These are phyloP conservation scores for Hortiboletus flavorubellus DNA, from an alignment of 768 basidiomycete species.

Conservation along the genomic window DNA sequence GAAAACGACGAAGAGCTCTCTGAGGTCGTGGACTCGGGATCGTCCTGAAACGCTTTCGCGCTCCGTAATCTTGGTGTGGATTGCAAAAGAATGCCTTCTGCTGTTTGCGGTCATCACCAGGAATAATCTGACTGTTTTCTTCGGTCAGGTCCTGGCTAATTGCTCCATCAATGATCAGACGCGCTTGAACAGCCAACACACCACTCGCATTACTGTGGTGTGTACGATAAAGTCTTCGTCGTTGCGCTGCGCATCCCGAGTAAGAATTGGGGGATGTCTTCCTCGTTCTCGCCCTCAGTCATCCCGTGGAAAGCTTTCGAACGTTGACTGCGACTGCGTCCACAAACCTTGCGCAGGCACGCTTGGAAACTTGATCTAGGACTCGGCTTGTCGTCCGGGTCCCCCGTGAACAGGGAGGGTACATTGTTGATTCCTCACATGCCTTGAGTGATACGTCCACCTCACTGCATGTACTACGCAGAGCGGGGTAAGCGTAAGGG, in stretches of 20 bases:
- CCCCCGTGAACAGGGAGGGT: slow-evolving; percentile 42
- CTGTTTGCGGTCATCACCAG: slow-evolving; percentile 43
- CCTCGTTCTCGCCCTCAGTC: slow-evolving; percentile 26
- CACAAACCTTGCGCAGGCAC: slow-evolving; percentile 31
- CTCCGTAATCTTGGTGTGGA: slow-evolving; percentile 52
- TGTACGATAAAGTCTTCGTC: slow-evolving; percentile 56
- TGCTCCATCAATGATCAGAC: slow-evolving; percentile 2
- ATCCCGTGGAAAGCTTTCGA: slow-evolving; percentile 9
- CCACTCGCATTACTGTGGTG: slow-evolving; percentile 45
- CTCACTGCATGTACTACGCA: background rate
- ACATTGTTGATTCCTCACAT: slow-evolving; percentile 23
- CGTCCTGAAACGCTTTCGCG: slow-evolving; percentile 28
- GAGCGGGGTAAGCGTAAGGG: slow-evolving; percentile 33
- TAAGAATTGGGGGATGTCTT: slow-evolving; percentile 17
- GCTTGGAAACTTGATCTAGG: slow-evolving; percentile 30
- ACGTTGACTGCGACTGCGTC: slow-evolving; percentile 14
- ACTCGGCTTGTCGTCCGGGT: slow-evolving; percentile 27
- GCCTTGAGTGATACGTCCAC: background rate
- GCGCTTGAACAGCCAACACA: background rate
- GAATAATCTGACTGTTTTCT: slow-evolving; percentile 49
- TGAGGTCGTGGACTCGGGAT: slow-evolving; percentile 22
- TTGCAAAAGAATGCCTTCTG: slow-evolving; percentile 59
- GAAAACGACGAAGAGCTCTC: slow-evolving; percentile 24
- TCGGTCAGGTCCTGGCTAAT: slow-evolving; percentile 58
- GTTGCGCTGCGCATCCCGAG: slow-evolving; percentile 43